Conservation (phyloP, 257 asterid species). For the Handroanthus guayacan region DNA sequence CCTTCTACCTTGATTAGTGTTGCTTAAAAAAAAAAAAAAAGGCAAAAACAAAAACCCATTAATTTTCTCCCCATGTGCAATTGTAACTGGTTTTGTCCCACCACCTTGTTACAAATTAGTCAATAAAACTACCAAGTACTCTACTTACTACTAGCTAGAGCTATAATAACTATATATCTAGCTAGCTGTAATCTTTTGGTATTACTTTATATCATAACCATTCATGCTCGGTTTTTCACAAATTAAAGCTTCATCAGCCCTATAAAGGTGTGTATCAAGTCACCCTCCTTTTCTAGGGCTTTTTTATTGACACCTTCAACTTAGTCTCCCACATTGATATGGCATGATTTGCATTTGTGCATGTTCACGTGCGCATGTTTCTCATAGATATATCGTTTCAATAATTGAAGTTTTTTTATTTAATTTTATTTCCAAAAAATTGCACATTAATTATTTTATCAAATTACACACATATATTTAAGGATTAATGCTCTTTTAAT, state of each 20-base stretch:
- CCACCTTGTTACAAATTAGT: conserved; percentile 38
- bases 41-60: conserved; percentile 20
- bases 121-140: conserved; percentile 36
- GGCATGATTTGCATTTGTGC: not conserved
- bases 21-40: not conserved
- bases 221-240: not conserved
- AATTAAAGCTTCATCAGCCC: not conserved
- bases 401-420: not conserved
- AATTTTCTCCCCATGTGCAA: conserved; percentile 46
- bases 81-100: conserved; percentile 38
- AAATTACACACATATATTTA: no score
- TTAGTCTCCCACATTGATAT: not conserved
- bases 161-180: conserved; percentile 11
- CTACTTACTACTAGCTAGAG: conserved; percentile 24
- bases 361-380: conserved; percentile 42
- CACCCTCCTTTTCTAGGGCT: not conserved
- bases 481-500: no score
- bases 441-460: not conserved
- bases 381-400: not conserved
- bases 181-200: conserved; percentile 15
- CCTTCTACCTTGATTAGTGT: conserved; percentile 15
- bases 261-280: conserved; percentile 21
- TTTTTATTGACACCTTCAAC: not conserved
- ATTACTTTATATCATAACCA: not conserved
- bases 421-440: not conserved